Conservation (phyloP, 805 yeast genomes). For the Kodamaea kaohsiungensis region DNA sequence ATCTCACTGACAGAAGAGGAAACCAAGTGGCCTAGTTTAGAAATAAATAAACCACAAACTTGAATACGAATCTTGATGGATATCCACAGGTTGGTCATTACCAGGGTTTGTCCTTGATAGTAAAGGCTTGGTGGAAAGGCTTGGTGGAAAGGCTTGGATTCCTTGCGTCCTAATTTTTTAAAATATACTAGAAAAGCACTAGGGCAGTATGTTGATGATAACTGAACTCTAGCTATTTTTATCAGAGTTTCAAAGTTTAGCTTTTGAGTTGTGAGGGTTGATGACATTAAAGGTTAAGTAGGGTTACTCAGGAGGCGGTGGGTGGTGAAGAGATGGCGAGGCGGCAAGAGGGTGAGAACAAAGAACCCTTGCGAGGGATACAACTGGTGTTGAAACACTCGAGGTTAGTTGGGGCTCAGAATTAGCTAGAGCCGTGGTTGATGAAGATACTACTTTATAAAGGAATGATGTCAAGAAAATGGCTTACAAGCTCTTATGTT, state of each 20-base stretch:
- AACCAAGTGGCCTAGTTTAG: background rate
- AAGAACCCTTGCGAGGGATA: background rate
- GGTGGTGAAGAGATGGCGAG: background rate
- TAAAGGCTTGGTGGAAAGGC: too few species aligned
- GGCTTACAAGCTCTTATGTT: too few species aligned
- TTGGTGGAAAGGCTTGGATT: too few species aligned
- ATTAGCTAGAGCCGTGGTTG: background rate
- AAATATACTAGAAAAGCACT: too few species aligned
- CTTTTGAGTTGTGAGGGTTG: background rate
- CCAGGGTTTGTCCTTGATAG: too few species aligned
- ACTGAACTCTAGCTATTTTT: too few species aligned
- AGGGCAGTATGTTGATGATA: too few species aligned
- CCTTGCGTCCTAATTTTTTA: too few species aligned
- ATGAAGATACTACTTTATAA: too few species aligned
- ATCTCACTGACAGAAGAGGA: background rate
- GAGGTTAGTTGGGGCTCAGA: background rate
- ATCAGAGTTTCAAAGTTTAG: background rate
- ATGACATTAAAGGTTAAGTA: background rate
- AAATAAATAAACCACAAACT: too few species aligned
- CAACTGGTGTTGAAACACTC: background rate
- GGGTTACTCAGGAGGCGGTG: background rate
- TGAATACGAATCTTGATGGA: background rate
- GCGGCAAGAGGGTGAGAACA: background rate
- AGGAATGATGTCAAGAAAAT: too few species aligned
- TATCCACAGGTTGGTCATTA: too few species aligned